Base-by-base conservation (phyloP, 164 flowering plant genomes). In the Chimonanthus salicifolius region DNA sequence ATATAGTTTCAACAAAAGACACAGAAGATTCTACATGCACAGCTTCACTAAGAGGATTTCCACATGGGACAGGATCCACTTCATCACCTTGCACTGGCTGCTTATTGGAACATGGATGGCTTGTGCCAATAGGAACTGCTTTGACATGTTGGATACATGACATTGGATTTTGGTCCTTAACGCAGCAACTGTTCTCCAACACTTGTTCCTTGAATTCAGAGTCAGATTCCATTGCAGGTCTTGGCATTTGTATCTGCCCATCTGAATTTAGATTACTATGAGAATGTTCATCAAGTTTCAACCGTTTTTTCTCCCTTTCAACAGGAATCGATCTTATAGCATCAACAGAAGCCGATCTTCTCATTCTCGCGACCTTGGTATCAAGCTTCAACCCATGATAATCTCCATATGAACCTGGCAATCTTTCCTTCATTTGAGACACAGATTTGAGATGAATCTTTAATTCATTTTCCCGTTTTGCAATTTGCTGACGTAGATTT, bases 401-500 rank as follows among this genome's bases (percentile, higher is more conserved):
- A 65, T 76, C 80, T 58, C 65, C 78, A 49, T 4, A 62, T 58
- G 83, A 74, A 74, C 79, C 81, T 49, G 81, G 75, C 71, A 49
- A 46, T 15, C 69, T 76, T 64, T 82, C 89, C 80, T 80, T 88
- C 63, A 68, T 82, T 72, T 80, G 83, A 72, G 82, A 87, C 4
- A 79, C 78, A 67, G 85, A 72, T 79, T 86, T 88, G 67, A 4
- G 74, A 50, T 78, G 80, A 64, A 82, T 85, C 85, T 83, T 90
- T 43, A 89, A 74, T 81, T 92, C 89, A 76, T 76, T 88, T 83
- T 92, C 98, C 13, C 88, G 87, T 18, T 83, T 79, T 10, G 94
- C 97, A 81, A 94, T 90, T 74, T 88, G 84, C 80, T 88, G 89
- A 45, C 96, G 88, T 70, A 94, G 82, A 76, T 82, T 92, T 75